Conservation (phyloP, 2,329 filamentous ascomycete species). For the Domatiomyces catenatus region DNA sequence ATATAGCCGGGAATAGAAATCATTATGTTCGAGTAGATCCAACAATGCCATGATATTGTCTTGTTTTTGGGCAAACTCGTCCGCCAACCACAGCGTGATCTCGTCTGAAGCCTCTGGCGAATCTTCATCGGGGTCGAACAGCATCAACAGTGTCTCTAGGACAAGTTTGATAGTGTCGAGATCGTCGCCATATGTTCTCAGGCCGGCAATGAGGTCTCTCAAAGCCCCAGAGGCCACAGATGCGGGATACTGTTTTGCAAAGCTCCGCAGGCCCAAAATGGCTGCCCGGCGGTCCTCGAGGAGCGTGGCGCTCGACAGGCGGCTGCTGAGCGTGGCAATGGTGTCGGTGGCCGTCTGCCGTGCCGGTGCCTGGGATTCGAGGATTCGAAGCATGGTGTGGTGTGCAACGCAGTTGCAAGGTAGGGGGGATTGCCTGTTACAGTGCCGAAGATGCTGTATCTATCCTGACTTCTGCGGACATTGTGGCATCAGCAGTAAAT, state of each 20-base stretch:
- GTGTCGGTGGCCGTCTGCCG: conserved; percentile 94
- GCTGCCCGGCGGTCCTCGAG: conserved; percentile 88
- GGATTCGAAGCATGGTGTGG: conserved; percentile 38
- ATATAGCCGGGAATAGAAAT: conserved; percentile 86
- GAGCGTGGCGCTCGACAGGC: conserved; percentile 74
- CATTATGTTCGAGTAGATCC: conserved; percentile 69
- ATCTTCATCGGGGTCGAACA: conserved; percentile 57
- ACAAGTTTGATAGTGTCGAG: conserved; percentile 92
- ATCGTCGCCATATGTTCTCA: conserved; percentile 81
- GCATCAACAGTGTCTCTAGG: conserved; percentile 84
- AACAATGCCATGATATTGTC: conserved; percentile 88
- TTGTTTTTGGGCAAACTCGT: conserved; percentile 95
- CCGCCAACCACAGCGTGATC: conserved; percentile 86
- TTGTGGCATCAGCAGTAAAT: background rate
- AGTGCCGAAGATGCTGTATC: background rate
- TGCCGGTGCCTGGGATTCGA: conserved; percentile 62
- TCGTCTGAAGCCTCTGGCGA: conserved; percentile 62
- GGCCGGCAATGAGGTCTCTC: conserved; percentile 66
- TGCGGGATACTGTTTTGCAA: conserved; percentile 90
- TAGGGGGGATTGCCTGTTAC: background rate
- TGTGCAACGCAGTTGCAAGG: background rate
- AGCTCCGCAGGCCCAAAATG: conserved; percentile 82
- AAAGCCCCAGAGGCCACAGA: conserved; percentile 90
- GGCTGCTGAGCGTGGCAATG: conserved; percentile 75
- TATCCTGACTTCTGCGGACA: background rate